Evolutionary conservation across 2,329 filamentous ascomycete species (phyloP).

Genomic region (Talaromyces sp.): DNA sequence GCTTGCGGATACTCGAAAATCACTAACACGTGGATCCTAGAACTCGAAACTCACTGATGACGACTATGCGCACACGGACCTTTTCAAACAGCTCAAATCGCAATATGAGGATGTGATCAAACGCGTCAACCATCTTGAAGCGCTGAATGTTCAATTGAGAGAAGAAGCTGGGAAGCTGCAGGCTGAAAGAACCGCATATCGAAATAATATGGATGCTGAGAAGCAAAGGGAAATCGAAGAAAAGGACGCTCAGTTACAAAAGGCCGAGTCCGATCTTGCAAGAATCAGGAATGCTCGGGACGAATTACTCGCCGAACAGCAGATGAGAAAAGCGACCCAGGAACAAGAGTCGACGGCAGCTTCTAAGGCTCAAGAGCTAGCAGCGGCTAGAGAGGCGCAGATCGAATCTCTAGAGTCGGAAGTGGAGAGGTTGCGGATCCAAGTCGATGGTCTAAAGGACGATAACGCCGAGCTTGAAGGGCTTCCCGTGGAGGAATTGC

Average conservation of each 20-base stretch:
- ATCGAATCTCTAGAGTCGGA: conserved; percentile 82
- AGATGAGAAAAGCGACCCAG: conserved; percentile 73
- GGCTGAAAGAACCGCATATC: conserved; percentile 79
- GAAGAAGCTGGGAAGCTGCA: conserved; percentile 84
- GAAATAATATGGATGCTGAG: conserved; percentile 78
- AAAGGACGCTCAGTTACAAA: conserved; percentile 75
- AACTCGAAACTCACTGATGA: conserved; percentile 79
- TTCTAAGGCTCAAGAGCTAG: conserved; percentile 75
- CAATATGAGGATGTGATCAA: conserved; percentile 93
- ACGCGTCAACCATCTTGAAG: conserved; percentile 86
- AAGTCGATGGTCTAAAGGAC: conserved; percentile 51
- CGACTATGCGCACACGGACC: conserved; percentile 86
- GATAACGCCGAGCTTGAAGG: conserved; percentile 50
- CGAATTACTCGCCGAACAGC: conserved; percentile 78
- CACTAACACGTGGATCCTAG: conserved; percentile 42
- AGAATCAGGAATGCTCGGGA: conserved; percentile 82
- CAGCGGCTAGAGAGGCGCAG: conserved; percentile 73
- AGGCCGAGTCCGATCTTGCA: conserved; percentile 79
- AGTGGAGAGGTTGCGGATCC: conserved; percentile 65
- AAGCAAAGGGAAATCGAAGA: conserved; percentile 70
- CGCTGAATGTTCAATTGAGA: conserved; percentile 77
- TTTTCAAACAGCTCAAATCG: conserved; percentile 87
- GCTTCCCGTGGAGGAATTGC: conserved; percentile 68
- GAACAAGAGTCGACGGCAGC: conserved; percentile 70
- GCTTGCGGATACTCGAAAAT: background rate